Percentiles rank a stretch among this genome's conserved stretches.
These are phyloP conservation scores for Cajanus cajan DNA, from an alignment of 306 rosid species.

Conservation along the genomic window DNA sequence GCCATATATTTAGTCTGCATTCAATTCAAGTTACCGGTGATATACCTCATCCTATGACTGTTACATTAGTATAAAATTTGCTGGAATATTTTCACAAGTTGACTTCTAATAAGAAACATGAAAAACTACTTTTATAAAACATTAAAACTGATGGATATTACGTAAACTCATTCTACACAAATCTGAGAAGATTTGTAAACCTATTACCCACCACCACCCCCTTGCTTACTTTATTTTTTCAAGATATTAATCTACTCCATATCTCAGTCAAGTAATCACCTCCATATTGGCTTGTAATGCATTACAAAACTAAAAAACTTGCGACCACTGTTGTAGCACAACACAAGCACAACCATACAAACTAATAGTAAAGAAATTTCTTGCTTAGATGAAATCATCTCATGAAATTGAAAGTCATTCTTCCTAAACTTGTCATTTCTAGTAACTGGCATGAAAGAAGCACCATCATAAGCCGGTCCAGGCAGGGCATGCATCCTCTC, in stretches of 20 bases:
- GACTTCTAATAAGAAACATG: not conserved
- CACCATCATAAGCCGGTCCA: not conserved
- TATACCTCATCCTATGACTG: not conserved
- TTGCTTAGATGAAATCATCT: not conserved
- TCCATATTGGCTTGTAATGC: not conserved
- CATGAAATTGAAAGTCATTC: not conserved
- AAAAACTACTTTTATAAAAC: not conserved
- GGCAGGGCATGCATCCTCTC: not conserved
- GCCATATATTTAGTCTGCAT: not conserved
- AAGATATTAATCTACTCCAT: not conserved
- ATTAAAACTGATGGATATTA: not conserved
- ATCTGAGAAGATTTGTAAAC: not conserved
- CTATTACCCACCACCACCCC: not conserved
- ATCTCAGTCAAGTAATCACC: not conserved
- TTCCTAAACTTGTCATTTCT: not conserved
- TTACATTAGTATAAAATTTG: not conserved
- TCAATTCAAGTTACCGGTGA: not conserved
- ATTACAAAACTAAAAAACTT: not conserved
- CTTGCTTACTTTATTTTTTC: not conserved
- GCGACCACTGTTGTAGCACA: not conserved
- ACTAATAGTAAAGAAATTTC: not conserved
- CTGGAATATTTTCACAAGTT: not conserved
- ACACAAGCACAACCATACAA: not conserved
- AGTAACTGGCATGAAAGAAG: not conserved
- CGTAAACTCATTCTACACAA: not conserved